Conservation (phyloP, 257 asterid species). For the Ocimum tenuiflorum region DNA sequence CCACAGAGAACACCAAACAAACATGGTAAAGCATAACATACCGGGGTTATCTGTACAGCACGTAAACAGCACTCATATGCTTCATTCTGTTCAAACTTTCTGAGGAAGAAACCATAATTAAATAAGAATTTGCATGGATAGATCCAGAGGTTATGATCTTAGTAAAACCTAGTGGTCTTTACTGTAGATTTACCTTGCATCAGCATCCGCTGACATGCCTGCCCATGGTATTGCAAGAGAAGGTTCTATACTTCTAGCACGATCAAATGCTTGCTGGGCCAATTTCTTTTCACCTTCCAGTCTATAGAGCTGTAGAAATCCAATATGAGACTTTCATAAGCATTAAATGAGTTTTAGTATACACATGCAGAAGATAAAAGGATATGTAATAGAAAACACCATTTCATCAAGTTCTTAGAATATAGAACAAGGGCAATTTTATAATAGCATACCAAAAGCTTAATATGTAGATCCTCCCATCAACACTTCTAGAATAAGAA, state of each 20-base stretch:
- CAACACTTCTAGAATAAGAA: neutral
- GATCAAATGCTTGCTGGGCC: conserved; percentile 95
- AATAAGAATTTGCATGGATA: conserved; percentile 8
- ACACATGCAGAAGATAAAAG: conserved; percentile 1
- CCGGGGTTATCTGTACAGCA: conserved; percentile 77
- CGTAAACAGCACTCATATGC: conserved; percentile 94
- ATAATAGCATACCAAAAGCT: neutral
- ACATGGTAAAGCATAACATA: conserved; percentile 30
- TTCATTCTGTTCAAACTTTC: conserved; percentile 70
- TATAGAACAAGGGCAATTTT: neutral
- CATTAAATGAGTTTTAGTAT: neutral
- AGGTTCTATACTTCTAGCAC: conserved; percentile 98
- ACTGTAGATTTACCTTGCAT: conserved; percentile 42
- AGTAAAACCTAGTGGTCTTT: conserved; percentile 8
- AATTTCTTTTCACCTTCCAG: conserved; percentile 54
- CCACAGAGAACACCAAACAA: conserved; percentile 12
- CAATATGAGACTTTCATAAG: conserved; percentile 20
- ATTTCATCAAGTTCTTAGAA: neutral
- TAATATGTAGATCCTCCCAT: neutral
- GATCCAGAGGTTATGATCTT: neutral
- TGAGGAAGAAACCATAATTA: conserved; percentile 29
- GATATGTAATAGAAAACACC: conserved; percentile 1
- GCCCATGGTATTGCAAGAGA: conserved; percentile 97
- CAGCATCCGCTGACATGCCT: conserved; percentile 98
- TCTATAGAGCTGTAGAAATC: conserved; percentile 62